Evolutionary conservation across 169 alveolate species (phyloP), one percentile per base, ranked within the genome.

Genomic region (Plasmodium fragile): DNA sequence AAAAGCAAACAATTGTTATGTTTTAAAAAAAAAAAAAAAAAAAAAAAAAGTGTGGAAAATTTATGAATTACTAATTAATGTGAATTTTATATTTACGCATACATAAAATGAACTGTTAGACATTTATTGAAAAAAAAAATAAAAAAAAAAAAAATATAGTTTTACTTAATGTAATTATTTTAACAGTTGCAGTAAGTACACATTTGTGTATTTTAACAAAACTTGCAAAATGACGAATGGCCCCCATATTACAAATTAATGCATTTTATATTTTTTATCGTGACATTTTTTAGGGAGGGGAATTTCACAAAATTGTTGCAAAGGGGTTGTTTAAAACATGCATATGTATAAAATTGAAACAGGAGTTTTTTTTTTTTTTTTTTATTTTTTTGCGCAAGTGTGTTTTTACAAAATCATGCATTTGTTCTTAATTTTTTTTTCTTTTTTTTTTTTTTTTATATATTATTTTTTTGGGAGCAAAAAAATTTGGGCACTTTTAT

Each of bases 21-120:
- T n/a, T 49, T 18, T 52, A 82, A 59, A 18, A 59, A 82, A 52
- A 53, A 52, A 82, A 39, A 81, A 81, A 53, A 39, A 81, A 81
- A 55, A 81, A 39, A 82, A 65, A 82, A 65, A 69, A 34, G 75
- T 25, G 70, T 81, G 43, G 41, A 25, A 30, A n/a, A 39, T 65
- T 34, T 69, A 82, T 41, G 72, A 70, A 39, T 41, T 69, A 70
- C 39, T 70, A 69, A 82, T 82, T 82, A 82, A 69, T 39, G 34
- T n/a, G n/a, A 34, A n/a, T 69, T 82, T 49, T 49, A 49, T 45
- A 45, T 6, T 30, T 5, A 65, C 71, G 82, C 73, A 82, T 65
- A 82, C 70, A 4, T 11, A 49, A 49, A 49, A 49, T 22, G 73
- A 82, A 82, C 59, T 28, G 49, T 82, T 82, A 82, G 82, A 82